A percentile compares a stretch with the other conserved stretches of the same genome.
Conservation (phyloP, 1,284 basidiomycete species). For the Ganoderma resinaceum region DNA sequence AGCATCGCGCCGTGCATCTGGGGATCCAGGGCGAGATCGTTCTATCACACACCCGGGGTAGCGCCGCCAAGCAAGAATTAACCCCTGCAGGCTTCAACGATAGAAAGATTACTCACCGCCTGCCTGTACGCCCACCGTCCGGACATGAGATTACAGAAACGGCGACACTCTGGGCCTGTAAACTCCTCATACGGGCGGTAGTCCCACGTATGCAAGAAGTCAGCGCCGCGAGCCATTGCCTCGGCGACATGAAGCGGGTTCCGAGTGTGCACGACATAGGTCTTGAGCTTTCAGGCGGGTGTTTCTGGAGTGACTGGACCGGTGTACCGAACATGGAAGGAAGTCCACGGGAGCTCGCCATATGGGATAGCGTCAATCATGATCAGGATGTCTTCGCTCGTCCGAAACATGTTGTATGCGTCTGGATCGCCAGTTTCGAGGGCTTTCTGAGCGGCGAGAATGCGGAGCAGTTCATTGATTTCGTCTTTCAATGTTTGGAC, state of each 20-base stretch:
- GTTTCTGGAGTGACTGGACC: not conserved
- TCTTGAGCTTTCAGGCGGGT: not conserved
- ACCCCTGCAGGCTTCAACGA: too few relatives aligned
- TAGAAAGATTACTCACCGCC: too few relatives aligned
- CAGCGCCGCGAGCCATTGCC: not conserved
- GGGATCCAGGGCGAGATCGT: too few relatives aligned
- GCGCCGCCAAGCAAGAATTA: too few relatives aligned
- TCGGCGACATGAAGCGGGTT: slow-evolving; percentile 13
- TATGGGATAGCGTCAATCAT: not conserved
- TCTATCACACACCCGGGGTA: too few relatives aligned
- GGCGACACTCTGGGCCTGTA: too few relatives aligned
- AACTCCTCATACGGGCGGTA: not conserved
- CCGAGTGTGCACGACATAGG: not conserved
- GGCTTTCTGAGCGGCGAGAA: not conserved
- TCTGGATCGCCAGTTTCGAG: not conserved
- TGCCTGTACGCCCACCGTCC: too few relatives aligned
- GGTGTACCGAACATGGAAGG: not conserved
- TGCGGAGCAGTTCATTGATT: not conserved
- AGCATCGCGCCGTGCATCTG: not conserved
- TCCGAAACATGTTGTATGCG: not conserved
- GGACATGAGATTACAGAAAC: too few relatives aligned
- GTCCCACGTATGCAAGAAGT: not conserved
- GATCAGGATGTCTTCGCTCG: not conserved
- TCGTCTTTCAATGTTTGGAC: not conserved
- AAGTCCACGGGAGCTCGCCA: not conserved